phyloP scores from a whole-genome alignment of 108 stramenopile species.

The Cyclotella choctawhatcheeana region DNA sequence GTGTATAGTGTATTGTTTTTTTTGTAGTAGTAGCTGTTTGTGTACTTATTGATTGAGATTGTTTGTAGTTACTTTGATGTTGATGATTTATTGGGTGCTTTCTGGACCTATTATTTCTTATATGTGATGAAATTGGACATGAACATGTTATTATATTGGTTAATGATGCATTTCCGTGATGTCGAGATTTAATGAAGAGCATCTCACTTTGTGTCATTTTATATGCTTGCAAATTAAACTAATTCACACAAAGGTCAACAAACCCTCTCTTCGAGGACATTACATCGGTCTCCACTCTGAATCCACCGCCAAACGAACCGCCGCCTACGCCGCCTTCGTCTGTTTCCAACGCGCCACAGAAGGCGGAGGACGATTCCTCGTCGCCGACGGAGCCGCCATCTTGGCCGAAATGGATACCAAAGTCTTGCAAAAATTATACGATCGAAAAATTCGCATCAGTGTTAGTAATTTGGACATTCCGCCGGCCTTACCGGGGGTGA shows the following conservation, averaged over 20 bases:
- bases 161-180: no score
- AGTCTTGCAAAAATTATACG: constrained; percentile 77
- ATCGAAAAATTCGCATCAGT: constrained; percentile 80
- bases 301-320: constrained; percentile 91
- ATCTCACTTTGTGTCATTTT: no score
- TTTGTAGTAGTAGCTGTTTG: not conserved
- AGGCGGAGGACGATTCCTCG: constrained; percentile 87
- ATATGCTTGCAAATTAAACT: no score
- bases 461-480: constrained; percentile 87
- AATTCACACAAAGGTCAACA: constrained; percentile 91
- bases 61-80: no score
- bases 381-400: constrained; percentile 90
- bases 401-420: constrained; percentile 81
- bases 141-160: no score
- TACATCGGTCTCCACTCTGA: constrained; percentile 92
- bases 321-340: constrained; percentile 90
- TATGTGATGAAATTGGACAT: no score
- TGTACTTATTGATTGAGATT: no score
- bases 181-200: no score
- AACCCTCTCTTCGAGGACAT: constrained; percentile 81
- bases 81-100: no score
- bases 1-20: not conserved
- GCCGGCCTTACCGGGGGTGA: constrained; percentile 59
- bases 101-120: no score
- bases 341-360: constrained; percentile 93